Percentiles rank a stretch among this genome's conserved stretches.
Evolutionary conservation across 768 basidiomycete species (phyloP).

Genomic region (Xerocomellus intermedius): DNA sequence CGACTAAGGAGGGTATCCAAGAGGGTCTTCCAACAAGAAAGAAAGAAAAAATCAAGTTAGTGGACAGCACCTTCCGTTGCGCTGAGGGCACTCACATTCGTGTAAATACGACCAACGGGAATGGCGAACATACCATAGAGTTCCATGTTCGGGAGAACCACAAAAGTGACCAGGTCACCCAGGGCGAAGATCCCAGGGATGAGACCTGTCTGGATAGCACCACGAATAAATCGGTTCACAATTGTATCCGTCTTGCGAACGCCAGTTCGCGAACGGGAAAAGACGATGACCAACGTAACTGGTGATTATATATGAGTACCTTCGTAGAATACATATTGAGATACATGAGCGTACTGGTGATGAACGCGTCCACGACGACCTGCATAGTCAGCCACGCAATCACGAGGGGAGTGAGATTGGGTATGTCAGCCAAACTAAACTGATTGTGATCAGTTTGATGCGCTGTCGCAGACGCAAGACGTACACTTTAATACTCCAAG

Average conservation of each 20-base stretch:
- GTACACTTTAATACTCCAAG: slow-evolving; percentile 43
- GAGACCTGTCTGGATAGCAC: not conserved
- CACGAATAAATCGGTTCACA: slow-evolving; percentile 1
- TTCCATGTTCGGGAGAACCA: slow-evolving; percentile 28
- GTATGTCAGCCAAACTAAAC: too few species aligned
- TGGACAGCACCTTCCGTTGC: too few species aligned
- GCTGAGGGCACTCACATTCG: slow-evolving; percentile 27
- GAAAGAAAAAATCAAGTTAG: not conserved
- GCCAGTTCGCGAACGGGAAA: not conserved
- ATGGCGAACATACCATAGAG: slow-evolving; percentile 30
- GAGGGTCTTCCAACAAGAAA: slow-evolving; percentile 1
- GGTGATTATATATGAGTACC: not conserved
- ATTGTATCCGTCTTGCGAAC: not conserved
- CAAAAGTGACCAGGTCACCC: slow-evolving; percentile 20
- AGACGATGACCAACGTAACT: not conserved
- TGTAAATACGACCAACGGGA: slow-evolving; percentile 43
- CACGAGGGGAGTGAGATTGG: too few species aligned
- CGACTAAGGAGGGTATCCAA: slow-evolving; percentile 11
- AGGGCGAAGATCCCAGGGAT: not conserved
- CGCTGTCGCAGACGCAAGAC: slow-evolving; percentile 6
- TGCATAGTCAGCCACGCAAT: too few species aligned
- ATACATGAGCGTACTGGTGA: too few species aligned
- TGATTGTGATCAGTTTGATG: not conserved
- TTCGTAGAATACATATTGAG: too few species aligned
- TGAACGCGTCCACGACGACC: too few species aligned